These are phyloP conservation scores for Talinum fruticosum DNA, from an alignment of 148 eudicot genomes.

Conservation along the genomic window DNA sequence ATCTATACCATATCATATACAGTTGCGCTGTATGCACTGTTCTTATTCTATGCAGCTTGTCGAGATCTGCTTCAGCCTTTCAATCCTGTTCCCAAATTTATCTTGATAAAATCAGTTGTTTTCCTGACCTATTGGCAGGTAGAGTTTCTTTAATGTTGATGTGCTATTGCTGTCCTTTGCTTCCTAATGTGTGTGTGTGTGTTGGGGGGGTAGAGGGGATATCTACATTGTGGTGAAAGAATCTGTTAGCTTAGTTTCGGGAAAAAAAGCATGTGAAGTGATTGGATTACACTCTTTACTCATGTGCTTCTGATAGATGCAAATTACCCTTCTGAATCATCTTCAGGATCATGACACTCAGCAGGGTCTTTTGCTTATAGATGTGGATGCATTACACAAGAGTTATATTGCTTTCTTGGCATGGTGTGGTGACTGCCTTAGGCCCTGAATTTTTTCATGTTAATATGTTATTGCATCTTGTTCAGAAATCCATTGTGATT, in stretches of 20 bases:
- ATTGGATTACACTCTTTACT: not conserved
- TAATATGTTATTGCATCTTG: not conserved
- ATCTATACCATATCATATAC: slow-evolving; percentile 87
- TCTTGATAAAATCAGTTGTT: slow-evolving; percentile 87
- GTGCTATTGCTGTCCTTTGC: not conserved
- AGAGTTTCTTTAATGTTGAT: not conserved
- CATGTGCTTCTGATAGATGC: not conserved
- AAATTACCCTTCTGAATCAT: not conserved
- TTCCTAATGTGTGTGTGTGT: not conserved
- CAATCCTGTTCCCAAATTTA: slow-evolving; percentile 95
- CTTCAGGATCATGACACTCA: not conserved
- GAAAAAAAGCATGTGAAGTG: not conserved
- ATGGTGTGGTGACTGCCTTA: not conserved
- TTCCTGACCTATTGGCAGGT: slow-evolving; percentile 99
- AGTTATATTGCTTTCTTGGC: not conserved
- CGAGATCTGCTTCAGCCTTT: slow-evolving; percentile 91
- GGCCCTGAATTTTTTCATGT: not conserved
- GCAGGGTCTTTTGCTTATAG: not conserved
- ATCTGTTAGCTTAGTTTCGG: not conserved
- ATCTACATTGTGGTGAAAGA: not conserved
- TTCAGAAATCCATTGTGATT: not conserved
- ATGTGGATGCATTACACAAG: not conserved
- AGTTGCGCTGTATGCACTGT: slow-evolving; percentile 84
- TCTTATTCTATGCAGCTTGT: slow-evolving; percentile 92
- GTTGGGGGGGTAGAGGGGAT: not conserved